Percentiles rank a stretch among this genome's conserved stretches.
Conservation (phyloP, 2,329 filamentous ascomycete genomes). For the Polychaeton citri region DNA sequence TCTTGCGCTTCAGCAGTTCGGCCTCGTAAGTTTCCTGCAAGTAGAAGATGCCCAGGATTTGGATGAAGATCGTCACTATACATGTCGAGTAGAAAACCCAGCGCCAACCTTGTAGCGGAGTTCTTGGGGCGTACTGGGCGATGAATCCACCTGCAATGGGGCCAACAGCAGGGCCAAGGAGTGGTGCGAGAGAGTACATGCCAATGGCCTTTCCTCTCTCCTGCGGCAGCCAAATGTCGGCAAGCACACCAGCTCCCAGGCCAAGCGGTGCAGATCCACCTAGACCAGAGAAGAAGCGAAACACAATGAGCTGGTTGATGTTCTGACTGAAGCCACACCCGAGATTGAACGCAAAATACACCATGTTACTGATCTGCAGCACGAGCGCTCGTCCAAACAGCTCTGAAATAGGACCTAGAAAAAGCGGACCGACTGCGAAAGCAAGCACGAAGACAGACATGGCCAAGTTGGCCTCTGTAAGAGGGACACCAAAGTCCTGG, state of each 20-base stretch:
- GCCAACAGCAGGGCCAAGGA: slow-evolving; percentile 53
- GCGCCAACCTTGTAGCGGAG: slow-evolving; percentile 41
- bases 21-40: slow-evolving; percentile 54
- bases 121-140: slow-evolving; percentile 34
- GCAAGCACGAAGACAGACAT: slow-evolving; percentile 26
- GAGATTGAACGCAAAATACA: slow-evolving; percentile 26
- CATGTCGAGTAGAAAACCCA: slow-evolving; percentile 61
- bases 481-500: slow-evolving; percentile 11
- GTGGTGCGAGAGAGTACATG: slow-evolving; percentile 49
- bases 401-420: slow-evolving; percentile 24
- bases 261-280: slow-evolving; percentile 25
- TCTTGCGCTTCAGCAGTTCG: slow-evolving; percentile 46
- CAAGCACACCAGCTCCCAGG: slow-evolving; percentile 24
- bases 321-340: slow-evolving; percentile 22
- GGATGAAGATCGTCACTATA: slow-evolving; percentile 48
- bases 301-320: slow-evolving; percentile 21
- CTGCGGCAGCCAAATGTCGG: slow-evolving; percentile 47
- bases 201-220: slow-evolving; percentile 50
- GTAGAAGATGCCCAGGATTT: slow-evolving; percentile 48
- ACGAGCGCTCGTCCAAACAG: slow-evolving; percentile 23
- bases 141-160: slow-evolving; percentile 56
- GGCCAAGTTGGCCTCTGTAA: slow-evolving; percentile 13
- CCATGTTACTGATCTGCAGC: slow-evolving; percentile 22
- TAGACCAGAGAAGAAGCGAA: slow-evolving; percentile 25
- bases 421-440: slow-evolving; percentile 24